Conservation (phyloP, 129 eudicot genomes). For the carrot (Daucus carota) region DNA sequence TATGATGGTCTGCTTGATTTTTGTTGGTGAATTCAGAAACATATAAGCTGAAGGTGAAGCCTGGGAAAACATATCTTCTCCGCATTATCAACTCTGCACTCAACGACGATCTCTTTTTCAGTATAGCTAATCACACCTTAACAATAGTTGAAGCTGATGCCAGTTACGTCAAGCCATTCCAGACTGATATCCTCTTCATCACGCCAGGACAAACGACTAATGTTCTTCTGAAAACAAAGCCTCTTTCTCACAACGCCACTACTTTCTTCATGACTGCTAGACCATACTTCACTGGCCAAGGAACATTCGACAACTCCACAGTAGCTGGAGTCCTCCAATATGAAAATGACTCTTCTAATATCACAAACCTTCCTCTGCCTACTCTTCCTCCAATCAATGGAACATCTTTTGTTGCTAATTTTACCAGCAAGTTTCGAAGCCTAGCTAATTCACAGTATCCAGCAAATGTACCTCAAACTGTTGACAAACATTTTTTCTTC, state of each 20-base stretch:
- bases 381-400: conserved; percentile 48
- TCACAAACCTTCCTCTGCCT: conserved; percentile 33
- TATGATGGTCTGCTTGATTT: not conserved
- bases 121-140: conserved; percentile 51
- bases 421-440: conserved; percentile 46
- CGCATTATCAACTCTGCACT: conserved; percentile 69
- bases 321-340: conserved; percentile 47
- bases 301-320: conserved; percentile 58
- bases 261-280: conserved; percentile 54
- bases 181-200: conserved; percentile 39
- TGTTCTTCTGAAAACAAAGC: conserved; percentile 54
- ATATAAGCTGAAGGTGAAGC: conserved; percentile 55
- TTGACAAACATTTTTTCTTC: conserved; percentile 50
- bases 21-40: conserved; percentile 27
- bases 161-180: conserved; percentile 50
- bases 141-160: conserved; percentile 66
- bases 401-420: conserved; percentile 47
- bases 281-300: conserved; percentile 56
- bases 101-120: conserved; percentile 67
- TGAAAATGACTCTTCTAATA: conserved; percentile 5
- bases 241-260: conserved; percentile 17
- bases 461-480: conserved; percentile 47
- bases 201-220: conserved; percentile 66
- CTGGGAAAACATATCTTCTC: conserved; percentile 64
- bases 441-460: conserved; percentile 42